Base-by-base conservation (phyloP, 345 rosid species). In the Ricinus communis region DNA sequence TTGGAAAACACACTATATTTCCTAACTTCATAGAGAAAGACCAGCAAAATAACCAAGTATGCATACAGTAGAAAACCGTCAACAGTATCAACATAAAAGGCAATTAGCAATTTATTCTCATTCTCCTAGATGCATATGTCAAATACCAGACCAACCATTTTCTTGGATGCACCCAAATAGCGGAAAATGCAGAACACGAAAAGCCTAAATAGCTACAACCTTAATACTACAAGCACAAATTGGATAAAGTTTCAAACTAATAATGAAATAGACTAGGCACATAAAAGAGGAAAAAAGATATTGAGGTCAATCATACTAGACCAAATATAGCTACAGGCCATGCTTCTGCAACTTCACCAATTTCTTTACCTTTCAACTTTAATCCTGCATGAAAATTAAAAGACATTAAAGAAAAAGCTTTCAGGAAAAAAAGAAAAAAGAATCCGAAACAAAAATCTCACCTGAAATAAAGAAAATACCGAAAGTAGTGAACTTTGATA, bases 401-500 rank as follows among this genome's bases (percentile, higher is more conserved):
- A 16, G 64, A 36, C 24, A 33, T 31, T 1, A 31, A 31, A 31
- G 19, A 58, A 15, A 31, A 33, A 8, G 24, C 22, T 16, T n/a
- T n/a, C n/a, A n/a, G 18, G 33, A 18, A 31, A 8, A 31, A 59
- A 33, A 6, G 18, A 11, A 25, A 4, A 43, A 43, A 43, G 38
- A 57, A 57, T 18, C 36, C 27, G 5, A 33, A 31, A 18, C 9
- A 33, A 36, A 31, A 72, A 36, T 10, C 53, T 68, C 41, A 68
- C 81, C 81, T 72, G 81, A 73, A 41, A 73, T 69, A 62, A 77
- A 73, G 77, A 77, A 72, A 52, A 73, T 77, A 33, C 77, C 77
- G 27, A 43, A 77, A 40, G 71, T 77, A 53, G 70, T 71, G 56
- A 68, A 77, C 62, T 69, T 73, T 19, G 81, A 72, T 22, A 77